A percentile compares a stretch with the other conserved stretches of the same genome.
These are phyloP conservation scores for Chaetomidium leptoderma DNA, from an alignment of 495 filamentous ascomycete genomes.

Conservation along the genomic window DNA sequence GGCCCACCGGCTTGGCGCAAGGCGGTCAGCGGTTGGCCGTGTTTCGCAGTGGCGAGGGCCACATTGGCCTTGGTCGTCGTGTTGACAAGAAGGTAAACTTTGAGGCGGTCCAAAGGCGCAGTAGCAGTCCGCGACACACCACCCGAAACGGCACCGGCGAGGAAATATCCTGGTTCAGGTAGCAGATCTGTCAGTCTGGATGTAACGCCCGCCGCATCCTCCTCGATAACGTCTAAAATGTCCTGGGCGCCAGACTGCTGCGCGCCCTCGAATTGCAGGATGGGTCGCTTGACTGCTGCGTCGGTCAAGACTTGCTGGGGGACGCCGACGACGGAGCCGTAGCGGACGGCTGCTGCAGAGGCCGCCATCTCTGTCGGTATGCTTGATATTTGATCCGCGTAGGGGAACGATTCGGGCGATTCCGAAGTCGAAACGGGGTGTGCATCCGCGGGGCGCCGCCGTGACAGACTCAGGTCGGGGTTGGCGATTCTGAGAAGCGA, in stretches of 20 bases:
- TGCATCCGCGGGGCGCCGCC: slow-evolving; percentile 12
- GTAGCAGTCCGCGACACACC: slow-evolving; percentile 89
- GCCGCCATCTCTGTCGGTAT: slow-evolving; percentile 18
- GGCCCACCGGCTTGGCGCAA: slow-evolving; percentile 63
- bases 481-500: slow-evolving; percentile 57
- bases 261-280: slow-evolving; percentile 18
- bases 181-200: slow-evolving; percentile 50
- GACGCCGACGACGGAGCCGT: slow-evolving; percentile 13
- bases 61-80: slow-evolving; percentile 56
- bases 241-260: slow-evolving; percentile 25
- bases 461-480: slow-evolving; percentile 21
- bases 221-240: slow-evolving; percentile 28
- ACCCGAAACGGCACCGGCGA: slow-evolving; percentile 89
- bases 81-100: slow-evolving; percentile 95
- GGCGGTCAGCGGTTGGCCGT: slow-evolving; percentile 63
- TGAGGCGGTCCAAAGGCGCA: slow-evolving; percentile 91
- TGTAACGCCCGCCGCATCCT: slow-evolving; percentile 35
- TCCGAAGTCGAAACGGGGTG: slow-evolving; percentile 7
- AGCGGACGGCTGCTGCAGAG: slow-evolving; percentile 16
- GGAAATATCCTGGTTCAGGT: slow-evolving; percentile 85
- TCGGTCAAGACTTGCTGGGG: slow-evolving; percentile 16
- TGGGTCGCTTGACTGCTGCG: slow-evolving; percentile 10
- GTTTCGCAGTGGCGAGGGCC: slow-evolving; percentile 62
- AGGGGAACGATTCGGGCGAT: slow-evolving; percentile 1
- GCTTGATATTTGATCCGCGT: slow-evolving; percentile 10